Conservation (phyloP, 1,284 basidiomycete species). For the Naganishia sp. region DNA sequence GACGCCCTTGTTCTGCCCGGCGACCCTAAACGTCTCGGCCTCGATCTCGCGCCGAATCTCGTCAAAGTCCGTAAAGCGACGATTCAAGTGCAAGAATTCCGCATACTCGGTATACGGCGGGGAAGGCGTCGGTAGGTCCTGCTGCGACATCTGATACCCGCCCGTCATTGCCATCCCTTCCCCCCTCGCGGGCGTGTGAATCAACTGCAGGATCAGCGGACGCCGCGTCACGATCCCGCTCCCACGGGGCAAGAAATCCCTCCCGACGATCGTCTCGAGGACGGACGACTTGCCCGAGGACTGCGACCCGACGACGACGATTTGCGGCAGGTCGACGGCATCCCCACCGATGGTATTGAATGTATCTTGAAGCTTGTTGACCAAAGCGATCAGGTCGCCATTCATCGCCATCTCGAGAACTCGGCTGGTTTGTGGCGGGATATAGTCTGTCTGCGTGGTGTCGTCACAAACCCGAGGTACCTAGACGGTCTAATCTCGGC, state of each 20-base stretch:
- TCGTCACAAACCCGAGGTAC: not conserved
- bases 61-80: constrained; percentile 89
- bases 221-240: constrained; percentile 92
- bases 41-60: constrained; percentile 97
- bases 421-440: not conserved
- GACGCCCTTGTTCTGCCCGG: constrained; percentile 98
- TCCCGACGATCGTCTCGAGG: constrained; percentile 75
- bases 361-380: constrained; percentile 83
- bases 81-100: constrained; percentile 95
- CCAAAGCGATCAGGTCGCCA: constrained; percentile 88
- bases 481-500: too few relatives aligned
- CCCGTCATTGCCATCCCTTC: constrained; percentile 27
- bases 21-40: constrained; percentile 95
- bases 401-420: constrained; percentile 65
- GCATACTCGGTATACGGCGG: constrained; percentile 72
- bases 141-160: constrained; percentile 10
- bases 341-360: constrained; percentile 59
- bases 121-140: constrained; percentile 25
- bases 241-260: constrained; percentile 92
- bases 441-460: too few relatives aligned
- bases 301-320: constrained; percentile 56
- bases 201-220: constrained; percentile 91
- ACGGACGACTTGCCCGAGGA: constrained; percentile 61
- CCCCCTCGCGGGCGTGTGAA: constrained; percentile 67
- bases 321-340: constrained; percentile 58